These are phyloP conservation scores for Phytophthora uliginosa DNA, from an alignment of 352 stramenopile species.

Conservation along the genomic window DNA sequence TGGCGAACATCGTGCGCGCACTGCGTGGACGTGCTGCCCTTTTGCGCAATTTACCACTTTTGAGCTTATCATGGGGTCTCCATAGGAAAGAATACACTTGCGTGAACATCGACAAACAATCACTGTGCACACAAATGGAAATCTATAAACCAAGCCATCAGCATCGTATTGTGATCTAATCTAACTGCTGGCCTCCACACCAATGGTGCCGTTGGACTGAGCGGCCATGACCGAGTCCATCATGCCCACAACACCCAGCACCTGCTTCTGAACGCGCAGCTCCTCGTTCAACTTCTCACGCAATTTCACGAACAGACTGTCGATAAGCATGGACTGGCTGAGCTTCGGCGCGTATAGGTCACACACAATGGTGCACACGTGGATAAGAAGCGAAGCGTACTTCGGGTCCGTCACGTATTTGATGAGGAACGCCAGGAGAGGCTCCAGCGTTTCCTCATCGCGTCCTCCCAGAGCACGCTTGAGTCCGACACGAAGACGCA, in stretches of 20 bases:
- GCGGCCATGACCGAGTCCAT: conserved; percentile 92
- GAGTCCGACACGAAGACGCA: conserved; percentile 94
- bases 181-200: conserved; percentile 41
- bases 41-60: conserved; percentile 27
- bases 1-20: conserved; percentile 16
- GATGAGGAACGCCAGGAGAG: conserved; percentile 95
- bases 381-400: conserved; percentile 93
- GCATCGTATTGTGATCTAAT: conserved; percentile 40
- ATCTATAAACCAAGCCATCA: conserved; percentile 39
- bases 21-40: conserved; percentile 21
- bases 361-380: conserved; percentile 94
- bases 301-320: conserved; percentile 96
- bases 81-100: conserved; percentile 1
- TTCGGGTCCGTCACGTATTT: conserved; percentile 96
- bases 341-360: conserved; percentile 95
- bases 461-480: conserved; percentile 91
- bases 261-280: conserved; percentile 87
- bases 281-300: conserved; percentile 89
- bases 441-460: conserved; percentile 96
- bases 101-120: conserved; percentile 10
- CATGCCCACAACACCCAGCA: conserved; percentile 89
- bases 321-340: conserved; percentile 92
- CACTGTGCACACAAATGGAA: conserved; percentile 23
- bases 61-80: background rate
- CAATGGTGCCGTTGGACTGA: conserved; percentile 74